Evolutionary conservation across 805 yeast genomes (phyloP).

Genomic region (Hemisphaericaspora nanyangensis): DNA sequence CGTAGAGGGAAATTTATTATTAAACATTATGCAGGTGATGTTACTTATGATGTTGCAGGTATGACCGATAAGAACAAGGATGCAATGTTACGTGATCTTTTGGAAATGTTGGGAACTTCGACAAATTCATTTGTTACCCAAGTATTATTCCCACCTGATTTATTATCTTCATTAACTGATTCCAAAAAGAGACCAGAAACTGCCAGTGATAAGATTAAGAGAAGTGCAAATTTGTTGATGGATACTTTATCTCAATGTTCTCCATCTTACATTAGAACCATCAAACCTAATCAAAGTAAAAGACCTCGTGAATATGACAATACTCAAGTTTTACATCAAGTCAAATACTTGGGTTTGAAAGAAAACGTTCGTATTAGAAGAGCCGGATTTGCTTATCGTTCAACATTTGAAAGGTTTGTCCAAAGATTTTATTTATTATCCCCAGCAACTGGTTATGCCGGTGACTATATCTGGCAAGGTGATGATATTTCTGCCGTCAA

Average conservation of each 20-base stretch:
- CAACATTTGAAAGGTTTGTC: slow-evolving; percentile 92
- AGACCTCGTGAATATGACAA: slow-evolving; percentile 87
- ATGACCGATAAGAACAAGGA: slow-evolving; percentile 98
- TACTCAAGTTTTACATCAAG: slow-evolving; percentile 89
- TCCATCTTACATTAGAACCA: slow-evolving; percentile 95
- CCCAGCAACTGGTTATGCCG: slow-evolving; percentile 88
- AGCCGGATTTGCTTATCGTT: slow-evolving; percentile 98
- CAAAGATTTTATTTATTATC: slow-evolving; percentile 90
- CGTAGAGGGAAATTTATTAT: slow-evolving; percentile 83
- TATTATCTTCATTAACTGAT: slow-evolving; percentile 38
- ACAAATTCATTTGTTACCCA: slow-evolving; percentile 65
- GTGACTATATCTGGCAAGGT: slow-evolving; percentile 58
- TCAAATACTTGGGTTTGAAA: slow-evolving; percentile 91
- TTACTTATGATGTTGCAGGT: slow-evolving; percentile 79
- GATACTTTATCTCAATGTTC: slow-evolving; percentile 86
- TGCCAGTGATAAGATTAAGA: slow-evolving; percentile 91
- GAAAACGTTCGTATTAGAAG: slow-evolving; percentile 97
- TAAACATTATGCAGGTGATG: slow-evolving; percentile 99
- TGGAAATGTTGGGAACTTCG: slow-evolving; percentile 74
- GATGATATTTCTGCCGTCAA: slow-evolving; percentile 50
- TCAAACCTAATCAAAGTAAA: slow-evolving; percentile 92
- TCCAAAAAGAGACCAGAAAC: slow-evolving; percentile 86
- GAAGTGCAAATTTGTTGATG: slow-evolving; percentile 85
- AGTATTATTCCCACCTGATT: slow-evolving; percentile 36
- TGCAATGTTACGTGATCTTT: slow-evolving; percentile 81